These are phyloP conservation scores for Phytopythium oedochilum DNA, from an alignment of 352 stramenopile species.

Conservation along the genomic window DNA sequence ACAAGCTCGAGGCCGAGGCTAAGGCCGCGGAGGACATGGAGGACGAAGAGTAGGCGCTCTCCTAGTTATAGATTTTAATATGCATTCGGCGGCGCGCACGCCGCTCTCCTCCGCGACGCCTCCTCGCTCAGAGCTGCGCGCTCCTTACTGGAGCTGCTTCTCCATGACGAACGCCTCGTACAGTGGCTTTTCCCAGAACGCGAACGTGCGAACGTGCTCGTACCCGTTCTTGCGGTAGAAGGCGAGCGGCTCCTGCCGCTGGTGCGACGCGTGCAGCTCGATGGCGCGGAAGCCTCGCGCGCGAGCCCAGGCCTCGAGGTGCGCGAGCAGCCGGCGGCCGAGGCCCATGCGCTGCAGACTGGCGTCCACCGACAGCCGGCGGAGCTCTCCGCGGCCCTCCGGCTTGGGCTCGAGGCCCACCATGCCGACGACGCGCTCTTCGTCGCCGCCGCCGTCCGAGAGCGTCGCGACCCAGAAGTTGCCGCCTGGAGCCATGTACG, in stretches of 20 bases:
- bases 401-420: conserved; percentile 20
- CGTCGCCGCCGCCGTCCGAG: conserved; percentile 11
- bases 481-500: conserved; percentile 28
- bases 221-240: conserved; percentile 37
- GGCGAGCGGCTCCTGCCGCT: conserved; percentile 9
- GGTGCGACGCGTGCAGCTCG: conserved; percentile 10
- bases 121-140: no score
- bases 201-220: conserved; percentile 12
- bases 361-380: conserved; percentile 23
- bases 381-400: conserved; percentile 13
- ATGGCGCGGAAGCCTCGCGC: conserved; percentile 15
- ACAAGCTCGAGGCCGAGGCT: conserved; percentile 65
- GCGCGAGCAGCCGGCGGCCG: conserved; percentile 17
- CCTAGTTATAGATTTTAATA: neutral
- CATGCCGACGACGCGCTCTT: conserved; percentile 20
- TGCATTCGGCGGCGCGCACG: neutral
- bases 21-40: conserved; percentile 37
- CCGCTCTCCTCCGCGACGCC: neutral
- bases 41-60: conserved; percentile 21
- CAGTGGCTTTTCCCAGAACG: conserved; percentile 22
- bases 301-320: conserved; percentile 17
- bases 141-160: conserved; percentile 13
- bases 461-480: conserved; percentile 43
- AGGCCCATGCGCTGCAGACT: conserved; percentile 20
- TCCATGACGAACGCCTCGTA: conserved; percentile 24